Evolutionary conservation across 1,284 basidiomycete genomes (phyloP), one percentile per base, ranked within the genome.

Genomic region (Ceratobasidium sp.): DNA sequence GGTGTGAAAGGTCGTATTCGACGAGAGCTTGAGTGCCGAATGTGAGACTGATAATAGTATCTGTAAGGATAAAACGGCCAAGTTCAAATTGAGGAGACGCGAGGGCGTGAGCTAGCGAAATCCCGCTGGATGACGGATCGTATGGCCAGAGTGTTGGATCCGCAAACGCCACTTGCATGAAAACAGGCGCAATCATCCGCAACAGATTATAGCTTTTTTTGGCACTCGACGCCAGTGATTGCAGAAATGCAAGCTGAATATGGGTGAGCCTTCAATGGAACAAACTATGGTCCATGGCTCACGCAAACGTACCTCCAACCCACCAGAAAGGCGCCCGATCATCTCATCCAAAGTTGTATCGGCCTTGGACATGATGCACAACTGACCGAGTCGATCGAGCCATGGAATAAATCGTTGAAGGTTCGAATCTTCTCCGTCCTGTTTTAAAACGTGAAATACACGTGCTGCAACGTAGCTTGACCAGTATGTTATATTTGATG

Each of bases 401-500:
- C 57, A 60, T 16, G 41, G 32, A 32, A 48, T 4, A 34, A 41
- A 58, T 4, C 21, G 28, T 18, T 41, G n/a, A 21, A 71, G 16
- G 26, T 60, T 28, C 0, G 69, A 57, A 3, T 36, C 12, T 52
- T 60, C 45, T 16, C 69, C 69, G 14, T 60, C 43, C 30, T 43
- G 23, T 21, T 28, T 1, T 14, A 71, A 21, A 1, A 46, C 26
- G 1, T 41, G 55, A 23, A 71, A 52, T 14, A 71, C 60, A 12
- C 28, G 30, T 1, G 69, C 69, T 3, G 53, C 69, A 16, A 60
- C 12, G 16, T 71, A 71, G 41, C 30, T 60, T 34, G 69, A 59
- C 57, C 57, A 71, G 45, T 71, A 53, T 16, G 53, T 53, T 4
- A 71, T 10, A 46, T 14, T 60, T 2, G 69, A 71, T 36, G 55